Conservation (phyloP, 108 stramenopile genomes). For the Cyclotella atomus region DNA sequence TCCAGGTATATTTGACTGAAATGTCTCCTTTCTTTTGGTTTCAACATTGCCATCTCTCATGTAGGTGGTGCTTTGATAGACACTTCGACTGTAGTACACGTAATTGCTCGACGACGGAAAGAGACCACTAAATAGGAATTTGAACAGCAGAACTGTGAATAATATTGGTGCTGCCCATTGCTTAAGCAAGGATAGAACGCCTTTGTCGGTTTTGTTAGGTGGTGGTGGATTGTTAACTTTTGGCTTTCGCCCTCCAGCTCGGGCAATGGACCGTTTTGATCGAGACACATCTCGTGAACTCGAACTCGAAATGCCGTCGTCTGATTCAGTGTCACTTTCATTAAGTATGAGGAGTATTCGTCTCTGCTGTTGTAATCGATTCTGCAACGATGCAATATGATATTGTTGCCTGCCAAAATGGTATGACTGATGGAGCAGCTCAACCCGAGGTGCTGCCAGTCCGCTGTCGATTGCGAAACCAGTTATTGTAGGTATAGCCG, state of each 20-base stretch:
- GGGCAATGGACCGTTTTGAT: slow-evolving; percentile 17
- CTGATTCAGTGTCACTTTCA: too few species aligned
- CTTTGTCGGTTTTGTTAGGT: neutral
- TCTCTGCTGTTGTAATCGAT: neutral
- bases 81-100: slow-evolving; percentile 52
- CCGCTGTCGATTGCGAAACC: too few species aligned
- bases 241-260: slow-evolving; percentile 33
- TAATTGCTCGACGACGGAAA: slow-evolving; percentile 28
- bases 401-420: too few species aligned
- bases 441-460: too few species aligned
- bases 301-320: too few species aligned
- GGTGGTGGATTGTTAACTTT: slow-evolving; percentile 1
- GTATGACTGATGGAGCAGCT: too few species aligned
- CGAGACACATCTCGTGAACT: neutral
- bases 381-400: too few species aligned
- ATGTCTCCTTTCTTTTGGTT: slow-evolving; percentile 44
- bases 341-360: too few species aligned
- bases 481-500: too few species aligned
- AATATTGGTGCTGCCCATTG: slow-evolving; percentile 23
- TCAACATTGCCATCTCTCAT: slow-evolving; percentile 51
- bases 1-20: slow-evolving; percentile 52
- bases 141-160: slow-evolving; percentile 6
- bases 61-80: slow-evolving; percentile 47
- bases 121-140: slow-evolving; percentile 27
- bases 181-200: slow-evolving; percentile 6